Evolutionary conservation across 2,329 filamentous ascomycete genomes (phyloP), one percentile per base, ranked within the genome.

Genomic region (Monosporascus sp.): DNA sequence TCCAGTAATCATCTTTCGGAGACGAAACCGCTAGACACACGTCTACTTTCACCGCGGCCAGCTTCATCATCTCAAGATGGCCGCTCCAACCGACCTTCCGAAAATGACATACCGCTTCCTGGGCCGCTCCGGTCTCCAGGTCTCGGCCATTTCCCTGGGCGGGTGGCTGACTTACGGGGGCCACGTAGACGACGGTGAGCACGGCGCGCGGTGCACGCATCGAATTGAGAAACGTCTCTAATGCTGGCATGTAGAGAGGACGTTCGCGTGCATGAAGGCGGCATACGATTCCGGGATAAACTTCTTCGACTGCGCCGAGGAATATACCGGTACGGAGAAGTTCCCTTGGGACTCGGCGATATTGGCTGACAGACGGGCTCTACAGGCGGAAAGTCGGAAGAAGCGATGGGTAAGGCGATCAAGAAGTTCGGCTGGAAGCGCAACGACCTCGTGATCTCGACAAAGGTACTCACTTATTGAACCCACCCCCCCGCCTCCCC

Each of bases 141-240:
- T 91, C 37, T 91, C 87, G 28, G 79, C 84, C 46, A 86, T 91
- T 57, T 86, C 85, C 2, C 76, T 91, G 3, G 88, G 84, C 54
- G 82, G 84, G 60, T 86, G 85, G 85, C 76, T 91, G 50, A 91
- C 88, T 1, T 90, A 89, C 60, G 88, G 88, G 51, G 87, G 86
- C 18, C 85, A 89, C 60, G 84, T 89, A 31, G 83, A 85, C 52
- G 80, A 84, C 65, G 82, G 84, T 84, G 72, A 59, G 73, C 60
- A 37, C n/a, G 26, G 5, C n/a, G 8, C 20, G 20, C 5, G 20
- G n/a, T 20, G 18, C 37, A 40, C 24, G 4, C 26, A 48, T 28
- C 24, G 31, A 5, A 9, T 14, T 35, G 31, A 35, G 31, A 14
- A 35, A 14, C 11, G 31, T 14, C 11, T 14, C 51, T 53, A 53